Percentiles rank a stretch among this genome's conserved stretches.
phyloP scores from a whole-genome alignment of 768 basidiomycete genomes.

The Suillus lakei region DNA sequence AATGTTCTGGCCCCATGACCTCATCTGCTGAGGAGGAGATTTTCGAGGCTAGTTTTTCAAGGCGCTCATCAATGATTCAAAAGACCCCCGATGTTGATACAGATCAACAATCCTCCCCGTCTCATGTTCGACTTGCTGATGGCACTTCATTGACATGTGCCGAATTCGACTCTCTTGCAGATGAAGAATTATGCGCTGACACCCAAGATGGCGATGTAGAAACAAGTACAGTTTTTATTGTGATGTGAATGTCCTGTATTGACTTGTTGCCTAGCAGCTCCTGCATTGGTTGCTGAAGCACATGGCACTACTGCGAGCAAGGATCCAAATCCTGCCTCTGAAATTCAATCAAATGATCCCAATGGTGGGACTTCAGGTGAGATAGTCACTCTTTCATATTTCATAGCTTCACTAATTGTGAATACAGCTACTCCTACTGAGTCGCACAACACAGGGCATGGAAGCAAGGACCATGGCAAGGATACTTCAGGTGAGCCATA shows the following conservation, averaged over 20 bases:
- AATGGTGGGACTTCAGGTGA: conserved; percentile 1
- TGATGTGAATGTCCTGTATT: neutral
- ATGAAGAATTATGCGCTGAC: neutral
- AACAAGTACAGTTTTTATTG: neutral
- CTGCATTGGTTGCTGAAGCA: neutral
- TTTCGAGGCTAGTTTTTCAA: neutral
- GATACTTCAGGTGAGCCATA: conserved; percentile 1
- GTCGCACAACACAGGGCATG: neutral
- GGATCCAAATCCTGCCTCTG: neutral
- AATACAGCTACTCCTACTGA: neutral
- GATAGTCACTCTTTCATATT: neutral
- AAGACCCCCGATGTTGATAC: neutral
- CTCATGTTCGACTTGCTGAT: neutral
- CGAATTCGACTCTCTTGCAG: neutral
- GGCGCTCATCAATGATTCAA: neutral
- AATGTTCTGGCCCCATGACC: neutral
- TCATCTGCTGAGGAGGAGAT: neutral
- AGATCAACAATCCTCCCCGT: neutral
- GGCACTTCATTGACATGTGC: neutral
- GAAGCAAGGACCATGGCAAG: neutral
- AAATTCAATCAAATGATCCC: neutral
- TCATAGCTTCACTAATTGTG: neutral
- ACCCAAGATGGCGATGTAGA: neutral
- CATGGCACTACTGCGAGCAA: neutral
- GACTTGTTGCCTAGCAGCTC: neutral